Evolutionary conservation across 129 eudicot species (phyloP).

Genomic region (Cynara cardunculus): DNA sequence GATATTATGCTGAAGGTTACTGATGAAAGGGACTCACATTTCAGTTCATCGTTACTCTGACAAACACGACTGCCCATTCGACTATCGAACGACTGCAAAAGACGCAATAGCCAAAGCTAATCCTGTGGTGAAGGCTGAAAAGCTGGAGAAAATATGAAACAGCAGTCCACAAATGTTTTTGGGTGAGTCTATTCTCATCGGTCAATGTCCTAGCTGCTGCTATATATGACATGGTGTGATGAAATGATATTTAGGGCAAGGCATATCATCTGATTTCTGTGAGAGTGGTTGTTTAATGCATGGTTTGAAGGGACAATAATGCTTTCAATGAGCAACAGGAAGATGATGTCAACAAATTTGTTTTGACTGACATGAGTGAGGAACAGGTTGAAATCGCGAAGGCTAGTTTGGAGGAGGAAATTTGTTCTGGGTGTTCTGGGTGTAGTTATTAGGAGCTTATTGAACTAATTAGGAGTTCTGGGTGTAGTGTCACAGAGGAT

Average conservation of each 20-base stretch:
- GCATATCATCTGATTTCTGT: neutral
- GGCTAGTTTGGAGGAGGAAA: constrained; percentile 66
- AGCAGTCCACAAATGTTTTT: neutral
- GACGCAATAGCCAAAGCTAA: constrained; percentile 71
- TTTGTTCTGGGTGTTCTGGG: no score
- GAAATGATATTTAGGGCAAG: neutral
- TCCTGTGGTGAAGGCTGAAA: constrained; percentile 67
- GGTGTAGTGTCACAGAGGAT: constrained; percentile 59
- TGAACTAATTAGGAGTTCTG: constrained; percentile 51
- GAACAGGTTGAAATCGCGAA: constrained; percentile 38
- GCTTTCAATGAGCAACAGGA: constrained; percentile 16
- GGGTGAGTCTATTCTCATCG: neutral
- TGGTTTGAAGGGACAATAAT: constrained; percentile 3
- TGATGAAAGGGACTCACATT: constrained; percentile 30
- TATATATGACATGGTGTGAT: neutral
- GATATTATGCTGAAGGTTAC: constrained; percentile 17
- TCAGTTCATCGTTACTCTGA: constrained; percentile 63
- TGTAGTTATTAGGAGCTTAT: constrained; percentile 59
- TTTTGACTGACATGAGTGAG: constrained; percentile 16
- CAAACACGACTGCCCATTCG: constrained; percentile 63
- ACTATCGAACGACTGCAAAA: constrained; percentile 48
- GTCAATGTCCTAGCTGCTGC: neutral
- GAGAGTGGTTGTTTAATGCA: neutral
- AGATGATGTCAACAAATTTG: constrained; percentile 21
- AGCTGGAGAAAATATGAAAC: constrained; percentile 51